Percentiles rank a stretch among this genome's conserved stretches.
These are phyloP conservation scores for Neovahlkampfia damariscottae DNA, from an alignment of 78 protist genomes.

Conservation along the genomic window DNA sequence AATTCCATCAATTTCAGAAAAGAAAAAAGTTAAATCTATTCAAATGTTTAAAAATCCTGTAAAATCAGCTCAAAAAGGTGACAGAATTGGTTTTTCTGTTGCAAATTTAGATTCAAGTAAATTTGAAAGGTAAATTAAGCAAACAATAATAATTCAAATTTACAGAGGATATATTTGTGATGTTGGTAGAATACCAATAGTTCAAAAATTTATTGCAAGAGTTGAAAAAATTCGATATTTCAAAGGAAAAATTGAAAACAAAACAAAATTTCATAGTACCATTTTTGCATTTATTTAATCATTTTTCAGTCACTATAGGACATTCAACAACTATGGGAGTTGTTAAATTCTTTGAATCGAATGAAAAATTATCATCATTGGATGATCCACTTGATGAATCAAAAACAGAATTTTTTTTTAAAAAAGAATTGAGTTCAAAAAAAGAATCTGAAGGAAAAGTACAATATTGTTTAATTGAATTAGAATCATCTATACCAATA, in stretches of 20 bases:
- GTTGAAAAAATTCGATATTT: conserved; percentile 48
- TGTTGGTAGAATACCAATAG: not conserved
- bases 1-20: conserved; percentile 34
- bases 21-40: conserved; percentile 76
- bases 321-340: conserved; percentile 79
- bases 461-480: conserved; percentile 31
- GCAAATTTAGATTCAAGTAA: conserved; percentile 63
- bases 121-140: conserved; percentile 71
- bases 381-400: not conserved
- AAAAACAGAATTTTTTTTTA: not conserved
- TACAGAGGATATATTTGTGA: not conserved
- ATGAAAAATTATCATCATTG: not conserved
- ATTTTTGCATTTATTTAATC: no score
- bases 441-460: not conserved
- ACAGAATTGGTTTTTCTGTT: conserved; percentile 77
- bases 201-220: not conserved
- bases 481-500: conserved; percentile 61
- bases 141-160: not conserved
- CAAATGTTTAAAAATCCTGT: conserved; percentile 83
- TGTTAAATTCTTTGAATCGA: not conserved
- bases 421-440: conserved; percentile 6
- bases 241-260: conserved; percentile 23
- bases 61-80: conserved; percentile 45
- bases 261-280: conserved; percentile 65
- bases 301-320: conserved; percentile 81